Evolutionary conservation across 345 rosid species (phyloP), one percentile per base, ranked within the genome.

Genomic region (Lepidium aucheri): DNA sequence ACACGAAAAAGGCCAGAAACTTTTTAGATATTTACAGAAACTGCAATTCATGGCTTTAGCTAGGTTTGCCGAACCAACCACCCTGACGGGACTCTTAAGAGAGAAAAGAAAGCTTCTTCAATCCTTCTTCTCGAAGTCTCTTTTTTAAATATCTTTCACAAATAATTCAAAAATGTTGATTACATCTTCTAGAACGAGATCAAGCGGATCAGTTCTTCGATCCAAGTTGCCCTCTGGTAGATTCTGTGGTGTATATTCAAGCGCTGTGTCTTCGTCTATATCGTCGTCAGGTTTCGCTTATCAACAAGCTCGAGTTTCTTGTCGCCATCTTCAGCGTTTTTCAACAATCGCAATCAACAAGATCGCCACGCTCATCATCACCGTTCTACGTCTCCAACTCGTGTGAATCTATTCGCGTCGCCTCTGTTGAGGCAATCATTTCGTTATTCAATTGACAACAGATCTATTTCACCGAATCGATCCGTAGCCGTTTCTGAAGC

Each of bases 21-120:
- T 5, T 53, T 59, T 2, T 12, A 2, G 0, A n/a, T 26, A 51
- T 36, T 67, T 53, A 67, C 73, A 6, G 0, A 35, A 18, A 59
- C 5, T 11, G 56, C 76, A 86, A 80, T 44, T 40, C 0, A 1
- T 2, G 30, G 6, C 15, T 30, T 0, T 20, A 65, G 14, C 86
- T 56, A 83, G 87, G 97, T 90, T 90, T 90, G 93, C 89, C 80
- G 55, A 88, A 86, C 82, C 76, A 74, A 55, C 74, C 3, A 51
- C 69, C 83, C 85, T 40, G 42, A 38, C 81, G 73, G 82, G 69
- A 72, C 80, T 12, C 45, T 20, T 4, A 5, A 68, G 59, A 54
- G 60, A 61, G 15, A 53, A 33, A 52, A 18, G 13, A 43, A 40
- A 22, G 39, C 39, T 7, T 7, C 46, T 34, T 17, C 20, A 49